These are phyloP conservation scores for Yamadazyma sp. DNA, from an alignment of 1,139 yeast genomes.

Conservation along the genomic window DNA sequence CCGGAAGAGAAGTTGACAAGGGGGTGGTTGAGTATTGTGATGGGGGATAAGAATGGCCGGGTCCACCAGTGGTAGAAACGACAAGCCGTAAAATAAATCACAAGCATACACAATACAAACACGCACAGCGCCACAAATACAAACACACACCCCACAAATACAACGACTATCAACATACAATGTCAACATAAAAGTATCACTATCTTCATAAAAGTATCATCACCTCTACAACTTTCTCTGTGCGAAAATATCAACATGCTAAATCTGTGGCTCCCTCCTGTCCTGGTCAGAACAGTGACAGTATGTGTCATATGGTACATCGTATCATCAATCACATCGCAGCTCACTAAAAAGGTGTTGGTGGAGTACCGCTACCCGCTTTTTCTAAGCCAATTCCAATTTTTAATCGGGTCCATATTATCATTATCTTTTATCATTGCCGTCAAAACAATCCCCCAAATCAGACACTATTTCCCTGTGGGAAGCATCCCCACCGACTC, in stretches of 20 bases:
- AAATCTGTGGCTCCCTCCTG: slow-evolving; percentile 24
- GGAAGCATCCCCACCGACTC: slow-evolving; percentile 31
- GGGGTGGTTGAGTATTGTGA: slow-evolving; percentile 30
- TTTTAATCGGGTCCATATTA: slow-evolving; percentile 36
- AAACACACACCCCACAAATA: too few species aligned
- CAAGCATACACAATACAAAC: too few species aligned
- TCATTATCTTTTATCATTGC: slow-evolving; percentile 25
- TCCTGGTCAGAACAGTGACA: slow-evolving; percentile 30
- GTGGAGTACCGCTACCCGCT: slow-evolving; percentile 47
- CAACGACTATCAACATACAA: too few species aligned
- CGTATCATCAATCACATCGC: slow-evolving; percentile 49
- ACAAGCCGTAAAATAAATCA: too few species aligned
- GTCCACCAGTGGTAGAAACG: slow-evolving; percentile 24
- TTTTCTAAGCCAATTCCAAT: slow-evolving; percentile 51
- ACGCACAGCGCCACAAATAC: too few species aligned
- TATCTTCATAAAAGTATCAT: too few species aligned
- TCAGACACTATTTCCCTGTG: slow-evolving; percentile 25
- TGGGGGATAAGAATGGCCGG: slow-evolving; percentile 43
- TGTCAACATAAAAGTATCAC: too few species aligned
- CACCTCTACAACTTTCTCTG: too few species aligned
- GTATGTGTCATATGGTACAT: slow-evolving; percentile 46
- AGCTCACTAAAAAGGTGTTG: slow-evolving; percentile 44
- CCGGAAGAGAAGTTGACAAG: slow-evolving; percentile 35
- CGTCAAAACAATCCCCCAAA: slow-evolving; percentile 21
- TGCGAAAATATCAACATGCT: too few species aligned